Percentiles rank a stretch among this genome's conserved stretches.
Conservation (phyloP, 129 eudicot genomes). For the Artemisia argyi region DNA sequence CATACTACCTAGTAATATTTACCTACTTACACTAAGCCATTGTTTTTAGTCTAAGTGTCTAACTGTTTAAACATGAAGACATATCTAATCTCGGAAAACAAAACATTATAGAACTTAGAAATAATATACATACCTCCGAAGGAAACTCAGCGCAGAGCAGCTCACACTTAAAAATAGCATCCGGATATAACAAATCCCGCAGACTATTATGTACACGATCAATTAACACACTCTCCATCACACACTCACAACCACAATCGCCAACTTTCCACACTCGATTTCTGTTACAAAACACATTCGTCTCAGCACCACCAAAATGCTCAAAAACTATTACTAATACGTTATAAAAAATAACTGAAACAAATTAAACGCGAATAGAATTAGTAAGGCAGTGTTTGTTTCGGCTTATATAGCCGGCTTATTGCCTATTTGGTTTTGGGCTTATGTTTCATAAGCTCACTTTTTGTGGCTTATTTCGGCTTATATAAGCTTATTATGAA, state of each 20-base stretch:
- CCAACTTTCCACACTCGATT: slow-evolving; percentile 8
- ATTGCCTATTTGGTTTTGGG: no score
- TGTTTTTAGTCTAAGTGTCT: not conserved
- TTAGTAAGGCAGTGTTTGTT: no score
- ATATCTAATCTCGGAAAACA: not conserved
- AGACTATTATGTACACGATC: slow-evolving; percentile 76
- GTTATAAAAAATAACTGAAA: not conserved
- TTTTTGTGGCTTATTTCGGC: no score
- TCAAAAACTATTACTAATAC: slow-evolving; percentile 9
- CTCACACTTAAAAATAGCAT: slow-evolving; percentile 90
- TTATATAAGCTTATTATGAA: no score
- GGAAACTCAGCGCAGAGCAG: slow-evolving; percentile 97
- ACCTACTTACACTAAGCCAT: not conserved
- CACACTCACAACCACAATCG: slow-evolving; percentile 8
- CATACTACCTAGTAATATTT: slow-evolving; percentile 14
- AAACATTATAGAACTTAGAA: no score
- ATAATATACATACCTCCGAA: slow-evolving; percentile 89
- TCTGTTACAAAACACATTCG: not conserved
- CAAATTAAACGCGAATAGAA: no score
- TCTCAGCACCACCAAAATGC: not conserved
- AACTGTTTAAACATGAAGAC: not conserved
- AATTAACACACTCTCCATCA: slow-evolving; percentile 73
- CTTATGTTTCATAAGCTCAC: no score
- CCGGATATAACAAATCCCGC: slow-evolving; percentile 58
- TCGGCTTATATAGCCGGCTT: no score